Base-by-base conservation (phyloP, 139 green algal genomes). In the Deuterostichococcus epilithicus region DNA sequence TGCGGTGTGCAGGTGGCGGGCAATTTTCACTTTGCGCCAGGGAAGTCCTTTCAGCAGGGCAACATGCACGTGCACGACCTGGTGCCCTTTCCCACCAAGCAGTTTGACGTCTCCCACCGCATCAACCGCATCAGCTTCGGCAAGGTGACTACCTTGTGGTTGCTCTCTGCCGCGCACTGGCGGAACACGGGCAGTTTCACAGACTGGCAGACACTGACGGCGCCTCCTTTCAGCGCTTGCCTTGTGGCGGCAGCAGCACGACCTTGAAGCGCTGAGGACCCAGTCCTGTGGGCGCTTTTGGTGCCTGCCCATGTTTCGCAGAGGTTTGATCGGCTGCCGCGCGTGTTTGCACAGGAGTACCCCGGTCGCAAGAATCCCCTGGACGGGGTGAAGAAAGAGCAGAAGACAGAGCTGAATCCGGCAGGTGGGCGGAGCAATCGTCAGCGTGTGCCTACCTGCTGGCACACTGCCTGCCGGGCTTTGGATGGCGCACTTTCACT, bases 11-110 rank as follows among this genome's bases (percentile, higher is more conserved):
- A 86, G 78, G 82, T 91, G 60, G 92, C 92, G 1, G 95, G 95
- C 77, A 99, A 99, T 85, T 97, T 99, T 84, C 96, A 99, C 83
- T 93, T 99, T 79, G 91, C 92, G 28, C 91, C 96, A 1, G 96
- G 96, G 26, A 91, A 91, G 74, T 96, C 90, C 5, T 98, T 95
- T 77, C 90, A 98, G 85, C 86, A 92, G 45, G 92, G 91, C 30
- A 77, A 72, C 75, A 93, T 98, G 88, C 95, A 98, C 79, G 86
- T 97, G 36, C 95, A 98, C 79, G 95, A 98, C 86, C 86, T 98
- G 42, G 80, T 91, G 33, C 91, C 92, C 30, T 98, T 98, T 71
- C 73, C 82, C n/a, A 76, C 84, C 22, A 84, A 84, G 26, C 82
- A 91, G 63, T 92, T 94, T 59, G 90, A 98, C 82, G 86, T 97